Percentiles rank a stretch among this genome's conserved stretches.
These are phyloP conservation scores for Chrysanthemum makinoi DNA, from an alignment of 129 eudicot species.

Conservation along the genomic window DNA sequence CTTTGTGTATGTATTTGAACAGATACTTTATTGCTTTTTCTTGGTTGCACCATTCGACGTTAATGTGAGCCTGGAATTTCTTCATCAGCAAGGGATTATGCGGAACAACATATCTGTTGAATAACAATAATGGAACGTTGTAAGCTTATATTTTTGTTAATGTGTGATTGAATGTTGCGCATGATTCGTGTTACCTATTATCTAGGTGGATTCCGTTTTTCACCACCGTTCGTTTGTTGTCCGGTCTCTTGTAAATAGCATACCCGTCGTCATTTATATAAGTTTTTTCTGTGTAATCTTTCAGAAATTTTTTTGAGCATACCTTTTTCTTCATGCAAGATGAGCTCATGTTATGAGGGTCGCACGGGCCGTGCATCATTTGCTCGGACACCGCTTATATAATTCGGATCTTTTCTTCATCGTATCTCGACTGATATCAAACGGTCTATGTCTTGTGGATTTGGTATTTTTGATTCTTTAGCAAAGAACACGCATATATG, in stretches of 20 bases:
- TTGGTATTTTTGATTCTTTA: background rate
- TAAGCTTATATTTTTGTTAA: background rate
- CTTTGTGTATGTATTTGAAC: background rate
- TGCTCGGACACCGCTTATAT: background rate
- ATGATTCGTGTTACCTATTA: background rate
- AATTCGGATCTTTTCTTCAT: background rate
- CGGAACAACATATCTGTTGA: background rate
- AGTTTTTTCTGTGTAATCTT: background rate
- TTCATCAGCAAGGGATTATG: background rate
- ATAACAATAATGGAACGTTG: background rate
- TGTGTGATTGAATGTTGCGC: background rate
- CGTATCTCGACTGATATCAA: background rate
- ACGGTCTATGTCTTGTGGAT: background rate
- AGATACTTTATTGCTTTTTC: background rate
- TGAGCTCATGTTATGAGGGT: background rate
- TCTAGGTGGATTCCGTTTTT: background rate
- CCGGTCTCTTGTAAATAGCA: background rate
- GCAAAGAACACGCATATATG: background rate
- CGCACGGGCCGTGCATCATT: conserved; percentile 3
- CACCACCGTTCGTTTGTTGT: background rate
- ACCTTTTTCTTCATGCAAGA: background rate
- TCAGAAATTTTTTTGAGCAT: background rate
- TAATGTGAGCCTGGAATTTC: background rate
- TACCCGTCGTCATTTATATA: background rate
- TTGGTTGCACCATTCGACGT: background rate